These are phyloP conservation scores for Paracoccidioides brasiliensis DNA, from an alignment of 2,329 filamentous ascomycete genomes.

Conservation along the genomic window DNA sequence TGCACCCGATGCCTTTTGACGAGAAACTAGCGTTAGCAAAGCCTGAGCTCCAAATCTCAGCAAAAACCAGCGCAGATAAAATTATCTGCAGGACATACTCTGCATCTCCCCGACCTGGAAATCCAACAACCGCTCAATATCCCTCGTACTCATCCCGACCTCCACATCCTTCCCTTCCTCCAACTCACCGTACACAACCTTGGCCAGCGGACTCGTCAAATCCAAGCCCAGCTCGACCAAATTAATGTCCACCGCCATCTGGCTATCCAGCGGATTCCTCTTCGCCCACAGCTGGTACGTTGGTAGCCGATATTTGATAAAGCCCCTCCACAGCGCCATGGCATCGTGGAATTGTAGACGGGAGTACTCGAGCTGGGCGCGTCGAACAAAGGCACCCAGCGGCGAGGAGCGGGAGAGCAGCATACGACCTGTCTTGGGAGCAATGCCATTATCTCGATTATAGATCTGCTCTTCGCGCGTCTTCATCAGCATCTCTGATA, in stretches of 20 bases:
- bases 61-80: constrained; percentile 7
- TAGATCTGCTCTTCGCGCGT: constrained; percentile 47
- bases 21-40: background rate
- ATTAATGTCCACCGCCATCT: constrained; percentile 48
- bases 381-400: constrained; percentile 66
- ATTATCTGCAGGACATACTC: constrained; percentile 35
- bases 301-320: constrained; percentile 66
- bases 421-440: constrained; percentile 40
- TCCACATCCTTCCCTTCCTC: constrained; percentile 29
- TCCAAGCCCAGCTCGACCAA: constrained; percentile 46
- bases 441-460: constrained; percentile 41
- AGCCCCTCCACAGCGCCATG: constrained; percentile 65
- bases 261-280: constrained; percentile 35
- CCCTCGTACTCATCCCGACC: constrained; percentile 54
- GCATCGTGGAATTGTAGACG: constrained; percentile 68
- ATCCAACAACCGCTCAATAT: constrained; percentile 68
- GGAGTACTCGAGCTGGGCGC: constrained; percentile 65
- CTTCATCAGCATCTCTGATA: constrained; percentile 47
- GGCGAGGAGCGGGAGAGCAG: constrained; percentile 61
- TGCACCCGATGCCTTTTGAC: constrained; percentile 56
- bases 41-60: background rate
- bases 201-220: constrained; percentile 35
- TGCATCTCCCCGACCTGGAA: constrained; percentile 85
- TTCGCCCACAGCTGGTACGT: constrained; percentile 51
- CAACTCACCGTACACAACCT: constrained; percentile 39